Evolutionary conservation across 202 grass and related monocot genomes (phyloP), one percentile per base, ranked within the genome.

Genomic region (Panicum hallii): DNA sequence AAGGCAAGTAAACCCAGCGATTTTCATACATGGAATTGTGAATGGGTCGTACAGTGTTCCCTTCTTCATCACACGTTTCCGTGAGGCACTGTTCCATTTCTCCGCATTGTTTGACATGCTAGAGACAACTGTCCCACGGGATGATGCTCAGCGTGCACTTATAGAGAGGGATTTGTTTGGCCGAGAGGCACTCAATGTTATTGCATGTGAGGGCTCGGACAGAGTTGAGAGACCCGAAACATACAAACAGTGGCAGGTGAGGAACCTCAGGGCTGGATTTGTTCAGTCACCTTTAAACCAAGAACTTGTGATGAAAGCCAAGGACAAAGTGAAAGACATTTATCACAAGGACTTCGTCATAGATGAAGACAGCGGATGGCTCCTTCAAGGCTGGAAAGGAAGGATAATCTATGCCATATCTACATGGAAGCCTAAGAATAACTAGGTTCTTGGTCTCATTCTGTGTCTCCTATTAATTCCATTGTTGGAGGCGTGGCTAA

Each of bases 271-370:
- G 85, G 95, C 95, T 12, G 95, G 95, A 53, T 97, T 97, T 86
- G 47, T 81, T 56, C 95, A 93, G 57, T 88, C 92, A 66, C 84
- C 82, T 0, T 41, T 97, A 72, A 86, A 91, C 78, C 82, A 79
- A 1, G 90, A 93, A 40, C 95, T 97, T 75, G 85, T 93, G 85
- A 85, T 82, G 81, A 95, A 93, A 81, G 92, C 95, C 17, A 95
- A 89, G 81, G 92, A 90, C 63, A 95, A 97, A 81, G 85, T 97
- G 49, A 93, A 85, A 83, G 83, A 78, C 79, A 83, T 89, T 57
- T 97, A 97, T 73, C 95, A 97, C 90, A 95, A 97, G 73, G 95
- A 97, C 80, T 97, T 97, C n/a, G 90, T 97, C 43, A 93, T 97
- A 71, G 95, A 97, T 67, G 95, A 94, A 86, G 95, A 97, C 75